Evolutionary conservation across 768 basidiomycete genomes (phyloP), one percentile per base, ranked within the genome.

Genomic region (Amanita molliuscula): DNA sequence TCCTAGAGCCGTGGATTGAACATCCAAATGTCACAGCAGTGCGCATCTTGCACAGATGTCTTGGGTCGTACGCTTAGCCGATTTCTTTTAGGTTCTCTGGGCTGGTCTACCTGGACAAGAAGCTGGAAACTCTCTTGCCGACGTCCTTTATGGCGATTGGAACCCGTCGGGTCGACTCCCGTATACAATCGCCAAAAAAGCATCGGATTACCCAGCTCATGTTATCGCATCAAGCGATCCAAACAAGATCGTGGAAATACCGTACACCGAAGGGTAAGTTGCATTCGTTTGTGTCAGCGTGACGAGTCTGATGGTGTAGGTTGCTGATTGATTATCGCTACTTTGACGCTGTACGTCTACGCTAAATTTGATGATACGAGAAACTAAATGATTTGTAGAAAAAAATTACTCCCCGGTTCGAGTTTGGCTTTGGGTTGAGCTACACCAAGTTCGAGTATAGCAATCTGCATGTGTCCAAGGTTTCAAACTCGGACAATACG

Each of bases 361-460:
- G 10, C 63, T 64, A 0, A 15, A 1, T 3, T 20, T 9, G 11
- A 15, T 48, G 10, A 13, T 21, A 20, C 15, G 42, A 28, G 6
- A n/a, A 34, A 43, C 44, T 45, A 54, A 18, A 29, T 13, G 28
- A 31, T 13, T 42, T 48, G 26, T 29, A 84, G 77, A 68, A 77
- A 63, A 76, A 82, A 54, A 88, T 90, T 54, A 73, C 72, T 0
- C 89, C 89, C 3, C 84, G 86, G 33, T 91, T 80, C 59, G 88
- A 89, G 59, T 97, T 97, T 62, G 93, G 93, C 4, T 94, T 82
- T 61, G 93, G 93, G 0, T 62, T 94, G 59, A 86, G 82, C 50
- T 97, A 96, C 68, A 85, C 93, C 34, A 75, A 66, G 2, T 97
- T 94, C 63, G 64, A 75, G 28, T 94, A 90, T 62, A 78, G 72